Conservation (phyloP, 306 rosid genomes). For the Medicago arabica region DNA sequence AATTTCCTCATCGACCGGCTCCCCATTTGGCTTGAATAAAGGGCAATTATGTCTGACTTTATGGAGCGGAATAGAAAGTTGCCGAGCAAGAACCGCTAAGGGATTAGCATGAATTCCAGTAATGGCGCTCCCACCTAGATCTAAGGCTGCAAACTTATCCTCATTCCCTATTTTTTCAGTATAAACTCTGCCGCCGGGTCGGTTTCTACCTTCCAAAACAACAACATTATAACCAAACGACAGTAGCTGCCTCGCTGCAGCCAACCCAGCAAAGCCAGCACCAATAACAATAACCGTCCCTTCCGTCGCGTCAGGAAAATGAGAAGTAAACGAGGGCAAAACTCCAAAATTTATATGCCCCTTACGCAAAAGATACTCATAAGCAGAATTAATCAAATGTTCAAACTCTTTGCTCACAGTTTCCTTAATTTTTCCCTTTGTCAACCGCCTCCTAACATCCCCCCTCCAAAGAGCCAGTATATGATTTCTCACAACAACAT, state of each 20-base stretch:
- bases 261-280: conserved; percentile 92
- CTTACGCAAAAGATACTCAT: conserved; percentile 73
- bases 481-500: conserved; percentile 90
- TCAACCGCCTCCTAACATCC: conserved; percentile 78
- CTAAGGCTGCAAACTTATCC: conserved; percentile 71
- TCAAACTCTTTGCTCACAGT: conserved; percentile 77
- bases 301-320: conserved; percentile 67
- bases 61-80: conserved; percentile 91
- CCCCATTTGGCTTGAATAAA: conserved; percentile 85
- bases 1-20: too few relatives aligned
- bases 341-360: conserved; percentile 95
- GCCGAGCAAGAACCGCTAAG: conserved; percentile 94
- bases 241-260: conserved; percentile 92
- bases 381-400: conserved; percentile 79
- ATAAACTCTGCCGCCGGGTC: conserved; percentile 95
- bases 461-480: conserved; percentile 86
- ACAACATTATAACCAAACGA: conserved; percentile 84
- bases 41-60: conserved; percentile 93
- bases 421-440: conserved; percentile 74
- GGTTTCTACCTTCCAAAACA: conserved; percentile 85
- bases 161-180: conserved; percentile 79
- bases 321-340: conserved; percentile 63
- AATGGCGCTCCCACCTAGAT: conserved; percentile 91
- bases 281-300: conserved; percentile 81
- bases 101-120: conserved; percentile 98